phyloP scores from a whole-genome alignment of 1,284 basidiomycete genomes.

The Marasmius oreades region DNA sequence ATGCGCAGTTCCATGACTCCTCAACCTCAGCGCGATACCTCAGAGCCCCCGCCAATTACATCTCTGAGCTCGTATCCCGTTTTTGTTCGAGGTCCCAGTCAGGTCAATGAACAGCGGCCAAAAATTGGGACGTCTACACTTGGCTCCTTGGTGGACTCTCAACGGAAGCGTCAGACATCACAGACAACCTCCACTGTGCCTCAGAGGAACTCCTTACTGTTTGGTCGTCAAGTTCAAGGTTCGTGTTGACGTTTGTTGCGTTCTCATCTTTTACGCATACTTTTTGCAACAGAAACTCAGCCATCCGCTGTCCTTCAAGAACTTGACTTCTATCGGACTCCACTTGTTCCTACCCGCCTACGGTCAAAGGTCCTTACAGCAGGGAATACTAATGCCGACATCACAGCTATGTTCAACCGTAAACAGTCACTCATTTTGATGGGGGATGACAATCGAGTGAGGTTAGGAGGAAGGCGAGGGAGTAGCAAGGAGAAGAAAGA shows the following conservation, averaged over 20 bases:
- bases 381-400: conserved; percentile 23
- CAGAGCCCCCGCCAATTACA: conserved; percentile 66
- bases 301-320: conserved; percentile 63
- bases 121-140: conserved; percentile 42
- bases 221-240: conserved; percentile 36
- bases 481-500: conserved; percentile 26
- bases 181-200: conserved; percentile 44
- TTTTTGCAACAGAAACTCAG: conserved; percentile 27
- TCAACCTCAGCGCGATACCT: conserved; percentile 49
- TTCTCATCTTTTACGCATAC: neutral
- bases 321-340: conserved; percentile 73
- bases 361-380: conserved; percentile 35
- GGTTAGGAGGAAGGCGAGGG: conserved; percentile 32
- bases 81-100: conserved; percentile 60
- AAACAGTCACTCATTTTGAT: conserved; percentile 60
- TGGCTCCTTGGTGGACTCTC: conserved; percentile 58
- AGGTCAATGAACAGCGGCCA: conserved; percentile 30
- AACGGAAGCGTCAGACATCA: conserved; percentile 29
- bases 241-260: conserved; percentile 20
- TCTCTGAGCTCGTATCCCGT: conserved; percentile 57
- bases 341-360: conserved; percentile 65
- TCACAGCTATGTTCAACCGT: conserved; percentile 63
- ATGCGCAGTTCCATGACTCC: conserved; percentile 62
- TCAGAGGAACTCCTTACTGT: conserved; percentile 48
- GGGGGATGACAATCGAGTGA: conserved; percentile 42